These are phyloP conservation scores for Trichoderma atroviride DNA, from an alignment of 2,329 filamentous ascomycete genomes.

Conservation along the genomic window DNA sequence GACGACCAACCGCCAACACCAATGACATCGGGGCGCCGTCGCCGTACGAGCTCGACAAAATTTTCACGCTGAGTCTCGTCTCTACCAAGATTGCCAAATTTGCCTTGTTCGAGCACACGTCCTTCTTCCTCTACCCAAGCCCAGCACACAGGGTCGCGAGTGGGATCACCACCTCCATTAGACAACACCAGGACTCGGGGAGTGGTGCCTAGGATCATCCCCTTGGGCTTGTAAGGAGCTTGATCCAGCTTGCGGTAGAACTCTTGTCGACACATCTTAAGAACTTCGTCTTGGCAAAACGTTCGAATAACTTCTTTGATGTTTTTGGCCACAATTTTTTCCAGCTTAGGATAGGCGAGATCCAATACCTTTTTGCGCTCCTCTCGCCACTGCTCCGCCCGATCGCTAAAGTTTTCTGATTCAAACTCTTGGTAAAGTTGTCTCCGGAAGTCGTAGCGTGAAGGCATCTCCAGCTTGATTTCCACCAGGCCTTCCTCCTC, in stretches of 20 bases:
- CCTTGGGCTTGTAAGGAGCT: constrained; percentile 92
- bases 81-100: constrained; percentile 75
- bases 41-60: constrained; percentile 77
- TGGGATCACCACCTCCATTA: constrained; percentile 75
- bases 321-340: constrained; percentile 82
- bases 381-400: constrained; percentile 92
- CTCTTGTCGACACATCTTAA: constrained; percentile 84
- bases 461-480: constrained; percentile 76
- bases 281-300: constrained; percentile 89
- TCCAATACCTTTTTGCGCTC: constrained; percentile 85
- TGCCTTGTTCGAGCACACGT: constrained; percentile 84
- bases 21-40: constrained; percentile 85
- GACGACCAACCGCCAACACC: constrained; percentile 87
- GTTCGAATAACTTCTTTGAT: constrained; percentile 94
- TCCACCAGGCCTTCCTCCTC: constrained; percentile 92
- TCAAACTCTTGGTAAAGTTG: constrained; percentile 82
- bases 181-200: constrained; percentile 86
- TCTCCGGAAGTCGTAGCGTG: constrained; percentile 73
- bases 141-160: constrained; percentile 83
- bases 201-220: constrained; percentile 83
- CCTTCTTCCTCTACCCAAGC: constrained; percentile 93
- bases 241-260: constrained; percentile 91
- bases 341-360: constrained; percentile 76
- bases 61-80: constrained; percentile 68
- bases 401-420: constrained; percentile 92